These are phyloP conservation scores for Colletotrichum cuscutae DNA, from an alignment of 2,329 filamentous ascomycete genomes.

Conservation along the genomic window DNA sequence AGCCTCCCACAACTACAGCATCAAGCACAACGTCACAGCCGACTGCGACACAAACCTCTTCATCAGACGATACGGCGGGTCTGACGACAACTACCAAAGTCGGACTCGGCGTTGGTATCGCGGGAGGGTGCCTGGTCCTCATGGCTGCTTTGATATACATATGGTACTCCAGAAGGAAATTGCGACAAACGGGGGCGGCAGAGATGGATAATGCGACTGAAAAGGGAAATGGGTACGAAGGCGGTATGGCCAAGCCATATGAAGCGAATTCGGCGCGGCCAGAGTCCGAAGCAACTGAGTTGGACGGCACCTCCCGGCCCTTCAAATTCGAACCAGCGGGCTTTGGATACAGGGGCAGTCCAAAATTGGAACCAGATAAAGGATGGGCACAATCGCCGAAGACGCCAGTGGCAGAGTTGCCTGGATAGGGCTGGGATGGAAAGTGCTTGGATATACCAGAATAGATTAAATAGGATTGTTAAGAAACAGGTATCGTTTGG, in stretches of 20 bases:
- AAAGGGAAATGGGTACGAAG: not conserved
- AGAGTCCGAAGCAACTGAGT: not conserved
- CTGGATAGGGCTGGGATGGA: not conserved
- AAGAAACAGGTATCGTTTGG: not conserved
- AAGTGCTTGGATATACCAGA: not conserved
- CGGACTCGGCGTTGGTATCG: slow-evolving; percentile 38
- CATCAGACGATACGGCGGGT: not conserved
- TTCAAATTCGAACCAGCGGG: not conserved
- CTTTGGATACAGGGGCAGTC: not conserved
- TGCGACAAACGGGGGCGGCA: not conserved
- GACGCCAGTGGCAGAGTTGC: not conserved
- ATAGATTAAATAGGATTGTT: not conserved
- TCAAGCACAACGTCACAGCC: not conserved
- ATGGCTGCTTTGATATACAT: slow-evolving; percentile 36
- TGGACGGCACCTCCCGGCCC: not conserved
- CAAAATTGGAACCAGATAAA: not conserved
- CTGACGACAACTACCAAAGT: slow-evolving; percentile 40
- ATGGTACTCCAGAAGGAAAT: slow-evolving; percentile 35
- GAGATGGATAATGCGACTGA: not conserved
- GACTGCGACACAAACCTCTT: not conserved
- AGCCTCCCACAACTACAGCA: slow-evolving; percentile 10
- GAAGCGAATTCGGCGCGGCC: not conserved
- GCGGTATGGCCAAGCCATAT: not conserved
- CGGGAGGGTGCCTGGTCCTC: slow-evolving; percentile 36
- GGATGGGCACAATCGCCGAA: not conserved